phyloP scores from a whole-genome alignment of 2,329 filamentous ascomycete species.

The Helotiales sp. region DNA sequence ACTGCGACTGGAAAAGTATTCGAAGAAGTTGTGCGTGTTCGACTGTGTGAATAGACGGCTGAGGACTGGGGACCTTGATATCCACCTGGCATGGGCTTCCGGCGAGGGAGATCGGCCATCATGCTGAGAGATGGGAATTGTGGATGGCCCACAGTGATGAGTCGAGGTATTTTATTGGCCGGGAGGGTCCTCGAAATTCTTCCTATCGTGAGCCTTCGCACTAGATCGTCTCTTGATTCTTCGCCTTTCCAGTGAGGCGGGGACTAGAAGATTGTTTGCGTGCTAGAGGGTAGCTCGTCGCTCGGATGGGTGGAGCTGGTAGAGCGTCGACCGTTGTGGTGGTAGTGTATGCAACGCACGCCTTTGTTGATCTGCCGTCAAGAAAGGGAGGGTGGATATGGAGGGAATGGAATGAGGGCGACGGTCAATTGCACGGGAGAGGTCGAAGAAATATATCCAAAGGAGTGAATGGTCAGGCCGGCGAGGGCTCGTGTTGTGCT shows the following conservation, averaged over 20 bases:
- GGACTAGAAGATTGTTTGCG: background rate
- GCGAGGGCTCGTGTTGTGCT: background rate
- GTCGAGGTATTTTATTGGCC: conserved; percentile 8
- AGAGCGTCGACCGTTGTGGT: background rate
- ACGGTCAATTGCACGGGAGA: background rate
- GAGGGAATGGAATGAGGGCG: background rate
- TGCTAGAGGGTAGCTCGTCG: conserved; percentile 3
- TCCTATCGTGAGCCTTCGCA: conserved; percentile 13
- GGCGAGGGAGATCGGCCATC: conserved; percentile 32
- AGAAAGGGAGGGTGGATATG: background rate
- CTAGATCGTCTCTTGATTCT: conserved; percentile 6
- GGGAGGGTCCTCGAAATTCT: background rate
- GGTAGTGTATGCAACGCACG: background rate
- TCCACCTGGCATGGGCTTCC: conserved; percentile 33
- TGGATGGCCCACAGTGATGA: background rate
- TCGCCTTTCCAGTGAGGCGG: conserved; percentile 3
- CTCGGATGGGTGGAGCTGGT: background rate
- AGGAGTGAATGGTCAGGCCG: background rate
- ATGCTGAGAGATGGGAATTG: conserved; percentile 13
- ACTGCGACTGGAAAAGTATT: conserved; percentile 27
- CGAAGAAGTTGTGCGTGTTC: conserved; percentile 42
- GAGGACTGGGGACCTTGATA: conserved; percentile 23
- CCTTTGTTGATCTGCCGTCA: conserved; percentile 5
- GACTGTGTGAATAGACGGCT: conserved; percentile 29
- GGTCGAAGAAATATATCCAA: background rate